A percentile compares a stretch with the other conserved stretches of the same genome.
Conservation (phyloP, 306 rosid species). For the Trifolium pratense region DNA sequence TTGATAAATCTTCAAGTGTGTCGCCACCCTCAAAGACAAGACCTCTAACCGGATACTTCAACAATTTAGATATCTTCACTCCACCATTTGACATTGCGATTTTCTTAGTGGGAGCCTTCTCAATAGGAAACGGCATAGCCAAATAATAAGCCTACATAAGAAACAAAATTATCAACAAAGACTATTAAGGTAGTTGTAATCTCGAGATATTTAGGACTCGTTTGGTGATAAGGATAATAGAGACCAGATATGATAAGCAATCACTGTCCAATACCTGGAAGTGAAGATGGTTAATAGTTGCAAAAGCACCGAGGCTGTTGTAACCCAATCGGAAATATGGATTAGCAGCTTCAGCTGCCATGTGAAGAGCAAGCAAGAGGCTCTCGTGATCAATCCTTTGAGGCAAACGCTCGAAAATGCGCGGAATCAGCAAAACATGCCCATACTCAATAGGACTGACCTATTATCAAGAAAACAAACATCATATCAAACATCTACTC, state of each 20-base stretch:
- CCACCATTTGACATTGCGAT: slow-evolving; percentile 53
- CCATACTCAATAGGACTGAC: slow-evolving; percentile 98
- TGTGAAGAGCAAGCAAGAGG: slow-evolving; percentile 83
- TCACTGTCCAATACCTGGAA: slow-evolving; percentile 67
- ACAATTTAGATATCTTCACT: slow-evolving; percentile 67
- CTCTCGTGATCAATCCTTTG: slow-evolving; percentile 86
- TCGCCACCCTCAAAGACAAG: slow-evolving; percentile 84
- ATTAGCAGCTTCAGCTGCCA: slow-evolving; percentile 81
- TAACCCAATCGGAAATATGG: slow-evolving; percentile 86
- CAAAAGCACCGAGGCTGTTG: slow-evolving; percentile 96
- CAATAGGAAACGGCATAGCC: slow-evolving; percentile 86
- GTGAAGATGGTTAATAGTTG: slow-evolving; percentile 98
- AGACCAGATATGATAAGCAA: neutral
- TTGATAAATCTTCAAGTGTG: slow-evolving; percentile 61
- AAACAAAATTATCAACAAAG: neutral
- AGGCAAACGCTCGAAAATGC: slow-evolving; percentile 72
- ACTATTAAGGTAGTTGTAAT: neutral
- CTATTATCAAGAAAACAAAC: slow-evolving; percentile 53
- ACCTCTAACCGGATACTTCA: slow-evolving; percentile 86
- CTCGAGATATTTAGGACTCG: neutral
- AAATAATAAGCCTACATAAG: slow-evolving; percentile 80
- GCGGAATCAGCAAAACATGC: slow-evolving; percentile 89
- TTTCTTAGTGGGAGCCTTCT: slow-evolving; percentile 86
- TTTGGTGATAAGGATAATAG: neutral
- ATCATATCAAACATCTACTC: neutral